These are phyloP conservation scores for Nepenthes mirabilis DNA, from an alignment of 148 eudicot genomes.

Conservation along the genomic window DNA sequence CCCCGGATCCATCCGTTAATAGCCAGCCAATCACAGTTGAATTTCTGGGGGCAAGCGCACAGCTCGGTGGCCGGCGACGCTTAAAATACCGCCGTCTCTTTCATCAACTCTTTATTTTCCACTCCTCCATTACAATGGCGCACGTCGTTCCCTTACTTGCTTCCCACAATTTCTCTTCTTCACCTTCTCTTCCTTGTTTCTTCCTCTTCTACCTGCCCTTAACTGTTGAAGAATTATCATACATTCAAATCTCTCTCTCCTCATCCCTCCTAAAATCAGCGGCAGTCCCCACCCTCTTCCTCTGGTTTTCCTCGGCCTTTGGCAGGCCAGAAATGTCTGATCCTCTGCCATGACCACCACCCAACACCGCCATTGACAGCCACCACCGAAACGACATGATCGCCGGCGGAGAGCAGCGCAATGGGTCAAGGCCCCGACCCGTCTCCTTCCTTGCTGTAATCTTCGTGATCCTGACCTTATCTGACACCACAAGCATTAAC, in stretches of 20 bases:
- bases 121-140: conserved; percentile 21
- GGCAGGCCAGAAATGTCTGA: too few species aligned
- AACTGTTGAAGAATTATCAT: background rate
- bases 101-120: background rate
- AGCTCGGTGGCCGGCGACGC: background rate
- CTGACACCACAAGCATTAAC: conserved; percentile 1
- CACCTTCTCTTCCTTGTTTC: conserved; percentile 5
- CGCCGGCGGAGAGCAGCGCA: background rate
- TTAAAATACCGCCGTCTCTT: background rate
- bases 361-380: background rate
- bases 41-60: background rate
- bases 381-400: conserved; percentile 4
- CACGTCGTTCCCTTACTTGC: conserved; percentile 44
- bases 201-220: conserved; percentile 1
- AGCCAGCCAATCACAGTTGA: background rate
- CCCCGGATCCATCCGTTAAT: background rate
- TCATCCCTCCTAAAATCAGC: background rate
- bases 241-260: background rate
- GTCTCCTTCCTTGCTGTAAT: background rate
- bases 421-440: background rate
- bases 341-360: too few species aligned
- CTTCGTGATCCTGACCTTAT: conserved; percentile 11
- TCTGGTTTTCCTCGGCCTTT: too few species aligned
- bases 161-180: conserved; percentile 30
- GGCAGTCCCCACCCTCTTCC: too few species aligned